Evolutionary conservation across 176 grass and related monocot genomes (phyloP).

Genomic region (Bothriochloa decipiens): DNA sequence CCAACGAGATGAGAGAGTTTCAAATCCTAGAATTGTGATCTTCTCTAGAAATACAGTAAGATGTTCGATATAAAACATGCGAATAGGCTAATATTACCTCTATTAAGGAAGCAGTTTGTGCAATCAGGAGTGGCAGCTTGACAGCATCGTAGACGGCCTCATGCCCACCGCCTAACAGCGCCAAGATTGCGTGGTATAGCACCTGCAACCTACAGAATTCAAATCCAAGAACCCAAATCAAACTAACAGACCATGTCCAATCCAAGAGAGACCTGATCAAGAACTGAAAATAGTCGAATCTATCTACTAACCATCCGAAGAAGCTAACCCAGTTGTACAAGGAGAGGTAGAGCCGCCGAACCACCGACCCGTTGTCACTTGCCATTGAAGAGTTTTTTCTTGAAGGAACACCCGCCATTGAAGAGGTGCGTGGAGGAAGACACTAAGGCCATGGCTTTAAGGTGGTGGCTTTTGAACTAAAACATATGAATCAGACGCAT

Average conservation of each 20-base stretch:
- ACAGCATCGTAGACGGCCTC: not conserved
- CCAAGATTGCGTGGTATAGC: not conserved
- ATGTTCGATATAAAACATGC: not conserved
- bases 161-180: not conserved
- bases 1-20: no score
- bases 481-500: not conserved
- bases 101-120: not conserved
- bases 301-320: slow-evolving; percentile 16
- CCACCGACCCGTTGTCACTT: not conserved
- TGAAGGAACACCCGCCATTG: not conserved
- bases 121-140: slow-evolving; percentile 10
- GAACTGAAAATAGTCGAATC: not conserved
- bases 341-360: slow-evolving; percentile 23
- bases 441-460: not conserved
- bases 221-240: not conserved
- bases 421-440: not conserved
- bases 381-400: not conserved
- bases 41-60: not conserved
- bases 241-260: not conserved
- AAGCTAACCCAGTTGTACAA: slow-evolving; percentile 37
- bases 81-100: slow-evolving; percentile 3
- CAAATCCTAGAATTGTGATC: no score
- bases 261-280: not conserved
- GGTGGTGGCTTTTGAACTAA: not conserved
- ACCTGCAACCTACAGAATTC: slow-evolving; percentile 17